Base-by-base conservation (phyloP, 78 protist species). In the Cyanophora paradoxa region DNA sequence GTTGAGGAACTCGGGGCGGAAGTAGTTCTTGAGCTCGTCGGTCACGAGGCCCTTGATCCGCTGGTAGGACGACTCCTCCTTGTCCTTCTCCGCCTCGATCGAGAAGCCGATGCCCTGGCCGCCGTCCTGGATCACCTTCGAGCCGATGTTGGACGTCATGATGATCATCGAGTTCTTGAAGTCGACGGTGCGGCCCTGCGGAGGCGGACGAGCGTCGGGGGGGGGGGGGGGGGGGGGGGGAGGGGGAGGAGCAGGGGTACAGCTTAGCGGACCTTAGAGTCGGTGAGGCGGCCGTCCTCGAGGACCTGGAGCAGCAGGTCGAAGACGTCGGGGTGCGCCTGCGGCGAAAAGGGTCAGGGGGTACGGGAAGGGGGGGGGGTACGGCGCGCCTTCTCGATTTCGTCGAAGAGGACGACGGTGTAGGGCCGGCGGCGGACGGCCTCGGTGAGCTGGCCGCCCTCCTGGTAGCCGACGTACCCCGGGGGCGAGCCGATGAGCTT, bases 291-390 rank as follows among this genome's bases (percentile, higher is more conserved):
- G 22, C 88, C 88, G 31, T 84, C 88, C 57, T 82, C 88, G 44
- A 84, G 72, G 11, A 84, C 17, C 52, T 76, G 86, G 7, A 84
- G 79, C 37, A 84, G 58, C 13, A 84, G 59, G 22, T 84, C 77
- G 31, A 73, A 63, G 37, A 84, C 88, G 3, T 81, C 72, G 17
- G 31, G 56, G 40, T 78, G 82, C 22, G 86, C n/a, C n/a, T n/a
- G n/a, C n/a, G n/a, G n/a, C n/a, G n/a, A n/a, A n/a, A n/a, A n/a
- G 30, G 19, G 8, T 14, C 17, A 19, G 63, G 75, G 94, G 99
- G 41, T 95, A 74, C 62, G 95, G 81, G 24, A 89, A 82, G 66
- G 91, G 91, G 81, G 79, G 79, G 17, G 96, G 94, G 54, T 84
- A 77, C 46, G 86, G n/a, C n/a, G n/a, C n/a, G n/a, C 87, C 73